phyloP scores from a whole-genome alignment of 2,329 filamentous ascomycete species.

The Escovopsis sp. region DNA sequence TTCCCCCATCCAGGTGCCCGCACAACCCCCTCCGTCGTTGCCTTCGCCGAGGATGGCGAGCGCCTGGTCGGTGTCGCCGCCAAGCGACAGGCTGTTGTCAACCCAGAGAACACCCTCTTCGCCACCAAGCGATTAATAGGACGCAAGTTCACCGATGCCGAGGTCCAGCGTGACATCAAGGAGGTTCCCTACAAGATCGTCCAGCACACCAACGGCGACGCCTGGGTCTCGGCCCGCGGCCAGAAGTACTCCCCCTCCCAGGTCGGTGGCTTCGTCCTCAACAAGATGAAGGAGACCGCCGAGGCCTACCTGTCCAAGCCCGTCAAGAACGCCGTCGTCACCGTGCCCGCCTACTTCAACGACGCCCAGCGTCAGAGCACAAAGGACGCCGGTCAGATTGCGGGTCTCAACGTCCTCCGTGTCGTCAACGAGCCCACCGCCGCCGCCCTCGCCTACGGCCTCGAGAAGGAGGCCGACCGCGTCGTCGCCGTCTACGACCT shows the following conservation, averaged over 20 bases:
- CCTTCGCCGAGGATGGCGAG: slow-evolving; percentile 90
- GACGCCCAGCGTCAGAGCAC: slow-evolving; percentile 95
- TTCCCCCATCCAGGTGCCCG: slow-evolving; percentile 20
- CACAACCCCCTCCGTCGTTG: slow-evolving; percentile 64
- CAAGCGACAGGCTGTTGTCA: slow-evolving; percentile 96
- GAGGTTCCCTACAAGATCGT: slow-evolving; percentile 98
- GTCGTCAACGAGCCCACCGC: slow-evolving; percentile 97
- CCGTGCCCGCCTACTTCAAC: slow-evolving; percentile 97
- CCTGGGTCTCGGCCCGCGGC: slow-evolving; percentile 85
- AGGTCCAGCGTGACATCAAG: slow-evolving; percentile 94
- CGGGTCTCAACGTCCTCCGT: slow-evolving; percentile 90
- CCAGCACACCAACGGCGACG: slow-evolving; percentile 90
- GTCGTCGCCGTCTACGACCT: slow-evolving; percentile 94
- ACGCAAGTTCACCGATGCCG: slow-evolving; percentile 84
- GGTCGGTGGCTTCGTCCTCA: slow-evolving; percentile 88
- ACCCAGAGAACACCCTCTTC: slow-evolving; percentile 96
- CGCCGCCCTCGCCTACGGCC: slow-evolving; percentile 86
- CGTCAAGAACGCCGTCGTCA: slow-evolving; percentile 92
- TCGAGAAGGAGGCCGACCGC: slow-evolving; percentile 85
- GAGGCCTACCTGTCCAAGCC: slow-evolving; percentile 83
- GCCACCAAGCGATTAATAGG: slow-evolving; percentile 98
- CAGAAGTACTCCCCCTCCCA: slow-evolving; percentile 98
- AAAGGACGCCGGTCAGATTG: slow-evolving; percentile 94
- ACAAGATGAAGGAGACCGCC: slow-evolving; percentile 99
- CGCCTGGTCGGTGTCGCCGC: slow-evolving; percentile 92